Conservation (phyloP, 2,329 filamentous ascomycete genomes). For the Cryoendolithus antarcticus region DNA sequence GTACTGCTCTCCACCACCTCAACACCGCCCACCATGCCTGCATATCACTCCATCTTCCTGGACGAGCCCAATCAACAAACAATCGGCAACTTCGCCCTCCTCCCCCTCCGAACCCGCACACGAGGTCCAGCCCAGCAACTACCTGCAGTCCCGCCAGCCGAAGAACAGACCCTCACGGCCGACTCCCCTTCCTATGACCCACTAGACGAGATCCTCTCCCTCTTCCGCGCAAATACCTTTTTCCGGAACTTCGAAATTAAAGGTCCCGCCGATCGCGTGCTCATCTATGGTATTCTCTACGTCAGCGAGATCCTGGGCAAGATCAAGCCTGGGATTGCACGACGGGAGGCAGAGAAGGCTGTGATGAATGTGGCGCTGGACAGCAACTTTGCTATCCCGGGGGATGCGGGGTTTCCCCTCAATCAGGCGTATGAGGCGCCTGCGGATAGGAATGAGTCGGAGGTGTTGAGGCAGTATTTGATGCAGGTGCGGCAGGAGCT, state of each 20-base stretch:
- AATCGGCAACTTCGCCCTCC: slow-evolving; percentile 82
- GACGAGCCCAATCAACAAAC: slow-evolving; percentile 59
- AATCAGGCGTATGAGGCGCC: slow-evolving; percentile 96
- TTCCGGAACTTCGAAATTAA: slow-evolving; percentile 99
- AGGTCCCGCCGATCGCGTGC: slow-evolving; percentile 80
- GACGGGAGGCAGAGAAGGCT: slow-evolving; percentile 59
- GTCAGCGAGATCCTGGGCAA: slow-evolving; percentile 81
- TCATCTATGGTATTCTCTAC: slow-evolving; percentile 95
- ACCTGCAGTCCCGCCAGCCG: slow-evolving; percentile 34
- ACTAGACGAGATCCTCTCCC: slow-evolving; percentile 78
- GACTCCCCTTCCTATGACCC: slow-evolving; percentile 84
- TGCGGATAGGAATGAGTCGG: slow-evolving; percentile 74
- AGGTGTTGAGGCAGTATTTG: slow-evolving; percentile 78
- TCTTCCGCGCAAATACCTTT: slow-evolving; percentile 96
- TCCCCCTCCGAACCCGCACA: slow-evolving; percentile 87
- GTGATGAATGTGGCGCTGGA: slow-evolving; percentile 86
- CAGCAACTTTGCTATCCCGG: slow-evolving; percentile 83
- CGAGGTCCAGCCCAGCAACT: slow-evolving; percentile 91
- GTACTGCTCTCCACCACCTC: background rate
- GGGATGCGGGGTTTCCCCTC: slow-evolving; percentile 81
- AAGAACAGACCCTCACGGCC: slow-evolving; percentile 8
- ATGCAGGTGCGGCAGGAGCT: slow-evolving; percentile 89
- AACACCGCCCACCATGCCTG: slow-evolving; percentile 27
- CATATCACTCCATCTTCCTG: slow-evolving; percentile 96
- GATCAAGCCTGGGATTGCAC: slow-evolving; percentile 62